A percentile compares a stretch with the other conserved stretches of the same genome.
Conservation (phyloP, 1,284 basidiomycete genomes). For the Cryptococcus neoformans region DNA sequence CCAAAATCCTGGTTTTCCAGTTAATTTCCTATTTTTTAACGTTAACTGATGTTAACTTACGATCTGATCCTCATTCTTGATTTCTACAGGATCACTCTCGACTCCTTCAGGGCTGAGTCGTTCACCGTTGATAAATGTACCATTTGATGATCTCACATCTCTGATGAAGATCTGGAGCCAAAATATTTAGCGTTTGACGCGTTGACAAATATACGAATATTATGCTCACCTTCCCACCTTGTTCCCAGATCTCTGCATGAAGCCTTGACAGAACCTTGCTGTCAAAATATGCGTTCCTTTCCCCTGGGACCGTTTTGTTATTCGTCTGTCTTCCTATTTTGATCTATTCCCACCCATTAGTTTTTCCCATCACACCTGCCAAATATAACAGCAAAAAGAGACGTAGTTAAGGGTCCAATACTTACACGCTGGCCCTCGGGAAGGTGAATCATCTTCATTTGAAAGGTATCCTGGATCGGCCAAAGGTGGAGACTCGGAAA, state of each 20-base stretch:
- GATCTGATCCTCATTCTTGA: constrained; percentile 91
- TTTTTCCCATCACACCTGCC: neutral
- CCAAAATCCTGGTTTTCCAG: constrained; percentile 75
- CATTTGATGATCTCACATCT: constrained; percentile 97
- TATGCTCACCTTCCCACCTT: constrained; percentile 68
- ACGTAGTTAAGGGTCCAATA: neutral
- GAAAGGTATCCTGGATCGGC: constrained; percentile 93
- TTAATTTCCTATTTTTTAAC: neutral
- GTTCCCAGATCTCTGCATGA: constrained; percentile 98
- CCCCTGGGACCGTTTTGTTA: constrained; percentile 90
- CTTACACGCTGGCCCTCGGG: constrained; percentile 51
- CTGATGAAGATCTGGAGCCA: constrained; percentile 83
- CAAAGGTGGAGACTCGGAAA: constrained; percentile 73
- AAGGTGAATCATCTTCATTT: constrained; percentile 92
- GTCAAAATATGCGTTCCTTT: constrained; percentile 96
- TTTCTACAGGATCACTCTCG: constrained; percentile 89
- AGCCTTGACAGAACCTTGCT: constrained; percentile 92
- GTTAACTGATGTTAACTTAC: constrained; percentile 51
- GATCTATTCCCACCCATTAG: constrained; percentile 35
- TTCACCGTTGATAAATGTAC: constrained; percentile 97
- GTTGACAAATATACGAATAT: neutral
- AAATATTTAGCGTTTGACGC: neutral
- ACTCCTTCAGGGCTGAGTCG: constrained; percentile 84
- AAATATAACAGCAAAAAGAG: neutral
- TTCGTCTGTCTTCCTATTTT: constrained; percentile 99